These are phyloP conservation scores for Neocatenulostroma microsporum DNA, from an alignment of 2,329 filamentous ascomycete species.

Conservation along the genomic window DNA sequence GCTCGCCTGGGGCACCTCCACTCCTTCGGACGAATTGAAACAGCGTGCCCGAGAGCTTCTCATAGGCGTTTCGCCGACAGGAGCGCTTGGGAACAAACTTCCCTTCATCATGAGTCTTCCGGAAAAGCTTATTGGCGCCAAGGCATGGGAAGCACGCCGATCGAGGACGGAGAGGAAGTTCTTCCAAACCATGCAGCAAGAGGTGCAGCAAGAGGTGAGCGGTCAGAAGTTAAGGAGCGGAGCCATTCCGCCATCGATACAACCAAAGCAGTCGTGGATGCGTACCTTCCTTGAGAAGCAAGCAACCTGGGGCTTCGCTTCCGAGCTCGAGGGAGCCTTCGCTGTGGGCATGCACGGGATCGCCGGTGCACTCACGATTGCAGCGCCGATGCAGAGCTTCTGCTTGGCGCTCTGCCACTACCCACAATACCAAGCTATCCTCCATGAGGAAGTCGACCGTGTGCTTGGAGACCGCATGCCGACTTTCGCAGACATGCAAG, in stretches of 20 bases:
- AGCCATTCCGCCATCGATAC: conserved; percentile 19
- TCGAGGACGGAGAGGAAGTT: conserved; percentile 37
- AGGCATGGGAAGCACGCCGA: conserved; percentile 39
- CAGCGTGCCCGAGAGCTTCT: conserved; percentile 41
- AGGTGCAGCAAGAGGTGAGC: conserved; percentile 31
- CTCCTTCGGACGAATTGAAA: conserved; percentile 40
- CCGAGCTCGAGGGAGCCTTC: conserved; percentile 39
- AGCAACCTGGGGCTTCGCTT: conserved; percentile 34
- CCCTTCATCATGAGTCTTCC: conserved; percentile 40
- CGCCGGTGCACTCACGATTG: conserved; percentile 40
- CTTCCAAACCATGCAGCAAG: conserved; percentile 38
- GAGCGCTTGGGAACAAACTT: conserved; percentile 39
- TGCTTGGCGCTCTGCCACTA: conserved; percentile 41
- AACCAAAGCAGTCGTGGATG: conserved; percentile 35
- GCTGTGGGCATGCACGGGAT: conserved; percentile 43
- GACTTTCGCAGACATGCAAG: conserved; percentile 29
- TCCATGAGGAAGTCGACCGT: conserved; percentile 26
- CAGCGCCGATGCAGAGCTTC: conserved; percentile 41
- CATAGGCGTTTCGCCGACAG: conserved; percentile 40
- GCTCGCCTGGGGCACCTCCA: conserved; percentile 39
- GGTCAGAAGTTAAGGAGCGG: conserved; percentile 1
- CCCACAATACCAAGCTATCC: conserved; percentile 32
- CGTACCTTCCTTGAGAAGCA: conserved; percentile 35
- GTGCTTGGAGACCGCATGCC: conserved; percentile 40
- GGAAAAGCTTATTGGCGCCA: conserved; percentile 35